Conservation (phyloP, 257 asterid species). For the Fraxinus cuspidata region DNA sequence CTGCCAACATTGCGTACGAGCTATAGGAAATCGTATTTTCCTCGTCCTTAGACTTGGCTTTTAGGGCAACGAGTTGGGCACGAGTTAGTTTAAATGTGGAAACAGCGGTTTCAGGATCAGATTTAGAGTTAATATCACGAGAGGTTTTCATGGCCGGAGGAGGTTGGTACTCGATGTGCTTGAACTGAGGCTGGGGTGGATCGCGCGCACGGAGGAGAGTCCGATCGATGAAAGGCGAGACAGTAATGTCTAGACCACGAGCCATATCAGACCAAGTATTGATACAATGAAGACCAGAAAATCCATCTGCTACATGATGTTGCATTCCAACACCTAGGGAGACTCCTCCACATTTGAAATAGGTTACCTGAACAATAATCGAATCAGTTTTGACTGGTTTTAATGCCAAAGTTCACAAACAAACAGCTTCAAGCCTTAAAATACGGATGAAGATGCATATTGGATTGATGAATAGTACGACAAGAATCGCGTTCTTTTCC, state of each 20-base stretch:
- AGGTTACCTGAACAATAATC: constrained; percentile 55
- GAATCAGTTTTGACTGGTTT: background rate
- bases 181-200: constrained; percentile 78
- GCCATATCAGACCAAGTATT: constrained; percentile 98
- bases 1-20: constrained; percentile 87
- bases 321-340: constrained; percentile 97
- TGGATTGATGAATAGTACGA: too few species aligned
- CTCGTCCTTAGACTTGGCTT: constrained; percentile 66
- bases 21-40: constrained; percentile 59
- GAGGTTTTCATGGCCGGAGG: constrained; percentile 63
- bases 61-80: constrained; percentile 59
- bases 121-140: constrained; percentile 16
- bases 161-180: constrained; percentile 90
- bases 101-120: constrained; percentile 46
- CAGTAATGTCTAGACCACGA: constrained; percentile 70
- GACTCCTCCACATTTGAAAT: constrained; percentile 93
- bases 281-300: constrained; percentile 96
- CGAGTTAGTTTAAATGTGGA: constrained; percentile 66
- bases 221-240: constrained; percentile 81
- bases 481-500: too few species aligned
- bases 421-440: background rate
- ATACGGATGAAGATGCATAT: too few species aligned
- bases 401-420: background rate
- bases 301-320: constrained; percentile 92
- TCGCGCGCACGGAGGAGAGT: constrained; percentile 85